Evolutionary conservation across 2,329 filamentous ascomycete genomes (phyloP).

Genomic region (Xylariaceae sp.): DNA sequence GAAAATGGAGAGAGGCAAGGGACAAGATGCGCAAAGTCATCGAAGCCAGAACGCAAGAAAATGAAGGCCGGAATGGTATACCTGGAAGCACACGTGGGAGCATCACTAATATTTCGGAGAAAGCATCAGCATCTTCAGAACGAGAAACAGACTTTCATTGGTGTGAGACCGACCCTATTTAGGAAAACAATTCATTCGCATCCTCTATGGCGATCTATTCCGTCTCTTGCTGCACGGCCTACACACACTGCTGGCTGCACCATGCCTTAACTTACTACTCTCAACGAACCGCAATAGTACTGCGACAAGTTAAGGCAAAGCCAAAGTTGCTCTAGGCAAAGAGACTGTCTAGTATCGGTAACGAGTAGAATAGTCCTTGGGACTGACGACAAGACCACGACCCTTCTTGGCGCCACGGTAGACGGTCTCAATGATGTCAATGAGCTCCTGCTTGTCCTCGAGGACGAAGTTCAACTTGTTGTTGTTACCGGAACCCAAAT

Average conservation of each 20-base stretch:
- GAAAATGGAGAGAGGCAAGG: too few species aligned
- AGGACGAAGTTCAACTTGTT: slow-evolving; percentile 97
- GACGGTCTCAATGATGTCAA: slow-evolving; percentile 97
- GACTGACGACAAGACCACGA: slow-evolving; percentile 89
- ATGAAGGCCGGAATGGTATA: slow-evolving; percentile 16
- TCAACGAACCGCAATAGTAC: too few species aligned
- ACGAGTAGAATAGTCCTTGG: slow-evolving; percentile 60
- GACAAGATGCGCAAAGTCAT: background rate
- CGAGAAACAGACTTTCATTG: slow-evolving; percentile 16
- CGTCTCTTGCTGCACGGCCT: background rate
- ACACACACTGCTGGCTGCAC: background rate
- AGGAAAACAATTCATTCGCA: background rate
- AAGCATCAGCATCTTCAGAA: slow-evolving; percentile 31
- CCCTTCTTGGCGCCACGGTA: slow-evolving; percentile 99
- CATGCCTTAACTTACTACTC: background rate
- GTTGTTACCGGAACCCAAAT: slow-evolving; percentile 97
- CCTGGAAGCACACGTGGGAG: slow-evolving; percentile 14
- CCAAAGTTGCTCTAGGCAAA: too few species aligned
- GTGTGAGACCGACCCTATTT: slow-evolving; percentile 37
- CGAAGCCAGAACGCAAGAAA: background rate
- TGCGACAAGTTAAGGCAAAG: too few species aligned
- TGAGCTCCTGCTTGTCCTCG: slow-evolving; percentile 96
- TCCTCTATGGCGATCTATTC: background rate
- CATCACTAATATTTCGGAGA: slow-evolving; percentile 20
- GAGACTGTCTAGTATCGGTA: slow-evolving; percentile 28